Base-by-base conservation (phyloP, 257 asterid genomes). In the Buddleja alternifolia region DNA sequence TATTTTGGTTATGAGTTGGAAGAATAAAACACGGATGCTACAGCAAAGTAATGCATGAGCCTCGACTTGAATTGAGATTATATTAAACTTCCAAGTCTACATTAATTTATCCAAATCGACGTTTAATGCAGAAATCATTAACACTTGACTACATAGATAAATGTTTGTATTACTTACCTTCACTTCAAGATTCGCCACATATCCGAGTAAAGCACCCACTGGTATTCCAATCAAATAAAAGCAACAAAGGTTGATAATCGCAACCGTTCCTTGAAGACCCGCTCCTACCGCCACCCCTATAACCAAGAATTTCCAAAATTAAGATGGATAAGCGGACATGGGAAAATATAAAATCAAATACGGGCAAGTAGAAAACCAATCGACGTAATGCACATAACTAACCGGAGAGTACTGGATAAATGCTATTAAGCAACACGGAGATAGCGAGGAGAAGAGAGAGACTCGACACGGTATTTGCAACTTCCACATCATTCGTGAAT, bases 211-310 rank as follows among this genome's bases (percentile, higher is more conserved):
- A 71, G 79, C 83, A 15, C 95, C 97, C 52, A 81, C 9, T 0
- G 95, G 97, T 46, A 87, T 67, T 61, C 95, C 97, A 63, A 90
- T 76, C 60, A 82, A 10, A 63, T 87, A 90, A 34, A 52, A 90
- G 89, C 93, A 91, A 61, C 78, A 75, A 1, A 88, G 80, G 83
- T 86, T 88, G 81, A 91, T 81, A 12, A 83, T 11, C 12, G 97
- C 96, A 8, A 88, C 96, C 15, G 72, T 76, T 62, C 80, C 83
- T 69, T 91, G 97, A 60, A 86, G 40, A 29, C 96, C 97, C 7
- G 96, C 95, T 71, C 96, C 97, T 0, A 91, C 85, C 3, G 97
- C 90, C 81, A 91, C 93, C 7, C 97, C 97, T 91, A 86, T 53
- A 24, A 3, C 24, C 68, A 53, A 71, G 56, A 69, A 44, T 52